phyloP scores from a whole-genome alignment of 352 stramenopile genomes.

The Aphanomyces cochlioides region DNA sequence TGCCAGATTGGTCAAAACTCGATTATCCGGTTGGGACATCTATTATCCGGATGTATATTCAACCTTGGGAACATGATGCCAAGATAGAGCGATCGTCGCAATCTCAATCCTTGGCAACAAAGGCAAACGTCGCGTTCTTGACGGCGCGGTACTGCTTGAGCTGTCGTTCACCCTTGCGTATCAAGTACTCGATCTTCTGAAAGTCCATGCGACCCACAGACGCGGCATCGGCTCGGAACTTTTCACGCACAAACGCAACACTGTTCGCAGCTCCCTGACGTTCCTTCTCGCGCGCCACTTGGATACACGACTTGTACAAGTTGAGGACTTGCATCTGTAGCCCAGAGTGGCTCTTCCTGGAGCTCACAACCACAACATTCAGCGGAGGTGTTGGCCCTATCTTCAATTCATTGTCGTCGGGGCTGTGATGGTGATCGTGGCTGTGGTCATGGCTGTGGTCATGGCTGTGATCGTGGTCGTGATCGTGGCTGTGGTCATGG shows the following conservation, averaged over 20 bases:
- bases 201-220: conserved; percentile 72
- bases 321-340: conserved; percentile 73
- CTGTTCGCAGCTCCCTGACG: conserved; percentile 8
- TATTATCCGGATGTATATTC: too few relatives aligned
- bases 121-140: conserved; percentile 43
- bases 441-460: neutral
- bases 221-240: conserved; percentile 63
- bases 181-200: conserved; percentile 75
- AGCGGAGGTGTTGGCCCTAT: neutral
- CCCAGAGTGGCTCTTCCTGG: conserved; percentile 53
- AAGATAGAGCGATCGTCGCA: neutral
- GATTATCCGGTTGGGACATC: neutral
- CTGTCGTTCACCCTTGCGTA: conserved; percentile 80
- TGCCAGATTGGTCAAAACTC: neutral
- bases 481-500: conserved; percentile 9
- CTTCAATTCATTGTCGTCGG: conserved; percentile 12
- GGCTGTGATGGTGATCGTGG: conserved; percentile 17
- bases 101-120: neutral
- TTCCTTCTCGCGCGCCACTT: conserved; percentile 59
- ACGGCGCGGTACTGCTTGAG: conserved; percentile 73
- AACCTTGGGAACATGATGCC: too few relatives aligned
- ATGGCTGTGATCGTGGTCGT: neutral
- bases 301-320: conserved; percentile 65
- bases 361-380: conserved; percentile 20
- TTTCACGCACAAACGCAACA: conserved; percentile 64